A percentile compares a stretch with the other conserved stretches of the same genome.
Evolutionary conservation across 2,329 filamentous ascomycete genomes (phyloP).

Genomic region (Elsinoe fawcettii): DNA sequence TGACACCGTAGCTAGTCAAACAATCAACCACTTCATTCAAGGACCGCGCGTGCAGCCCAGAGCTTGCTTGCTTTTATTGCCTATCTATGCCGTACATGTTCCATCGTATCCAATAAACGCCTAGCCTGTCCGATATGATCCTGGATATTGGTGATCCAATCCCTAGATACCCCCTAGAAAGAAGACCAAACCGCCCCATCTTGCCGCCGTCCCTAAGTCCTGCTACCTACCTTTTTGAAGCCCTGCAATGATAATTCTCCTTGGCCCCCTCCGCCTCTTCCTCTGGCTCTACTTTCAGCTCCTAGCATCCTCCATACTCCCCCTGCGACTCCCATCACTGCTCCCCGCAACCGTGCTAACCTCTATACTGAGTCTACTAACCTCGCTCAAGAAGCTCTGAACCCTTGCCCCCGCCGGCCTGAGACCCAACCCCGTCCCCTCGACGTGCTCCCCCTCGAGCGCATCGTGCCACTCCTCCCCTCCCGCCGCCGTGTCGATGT

Average conservation of each 20-base stretch:
- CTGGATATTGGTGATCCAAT: too few species aligned
- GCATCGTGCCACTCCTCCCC: conserved; percentile 10
- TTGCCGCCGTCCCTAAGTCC: too few species aligned
- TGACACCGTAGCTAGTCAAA: neutral
- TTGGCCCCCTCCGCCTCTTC: too few species aligned
- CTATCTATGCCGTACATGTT: neutral
- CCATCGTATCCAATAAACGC: neutral
- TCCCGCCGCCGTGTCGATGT: neutral
- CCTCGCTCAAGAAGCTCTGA: conserved; percentile 32
- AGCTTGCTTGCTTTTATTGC: neutral
- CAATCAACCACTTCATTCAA: neutral
- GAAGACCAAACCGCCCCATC: too few species aligned
- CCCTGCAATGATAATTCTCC: too few species aligned
- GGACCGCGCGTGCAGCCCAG: conserved; percentile 6
- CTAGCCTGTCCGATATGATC: neutral
- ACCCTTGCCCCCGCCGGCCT: conserved; percentile 24
- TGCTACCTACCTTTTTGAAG: too few species aligned
- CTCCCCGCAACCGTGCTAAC: neutral
- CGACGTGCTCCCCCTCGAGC: neutral
- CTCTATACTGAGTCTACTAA: conserved; percentile 54
- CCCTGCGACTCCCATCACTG: conserved; percentile 22
- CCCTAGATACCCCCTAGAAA: too few species aligned
- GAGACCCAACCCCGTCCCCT: conserved; percentile 19
- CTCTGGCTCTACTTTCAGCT: too few species aligned
- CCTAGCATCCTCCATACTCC: conserved; percentile 2